phyloP scores from a whole-genome alignment of 2,329 filamentous ascomycete genomes.

The Harringtonia lauricola region DNA sequence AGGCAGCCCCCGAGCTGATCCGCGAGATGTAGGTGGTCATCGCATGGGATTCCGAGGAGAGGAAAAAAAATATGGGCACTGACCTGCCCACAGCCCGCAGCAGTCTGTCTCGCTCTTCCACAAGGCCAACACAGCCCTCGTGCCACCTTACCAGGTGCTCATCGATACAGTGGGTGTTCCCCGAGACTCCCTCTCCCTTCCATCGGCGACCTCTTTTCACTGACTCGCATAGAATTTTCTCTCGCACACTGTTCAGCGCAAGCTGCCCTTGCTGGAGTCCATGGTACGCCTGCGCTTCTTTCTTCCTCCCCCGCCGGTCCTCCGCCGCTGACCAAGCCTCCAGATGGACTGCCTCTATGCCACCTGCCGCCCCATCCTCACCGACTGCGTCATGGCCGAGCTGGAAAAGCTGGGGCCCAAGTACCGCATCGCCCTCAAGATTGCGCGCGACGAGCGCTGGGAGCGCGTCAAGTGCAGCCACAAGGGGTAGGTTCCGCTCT shows the following conservation, averaged over 20 bases:
- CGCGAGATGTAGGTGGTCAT: slow-evolving; percentile 10
- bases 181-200: background rate
- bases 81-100: slow-evolving; percentile 9
- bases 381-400: slow-evolving; percentile 65
- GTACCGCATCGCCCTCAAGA: slow-evolving; percentile 74
- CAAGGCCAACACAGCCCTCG: slow-evolving; percentile 14
- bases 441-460: slow-evolving; percentile 84
- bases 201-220: background rate
- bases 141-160: slow-evolving; percentile 15
- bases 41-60: background rate
- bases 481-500: slow-evolving; percentile 43
- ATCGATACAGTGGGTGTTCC: slow-evolving; percentile 12
- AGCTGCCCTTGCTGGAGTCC: slow-evolving; percentile 74
- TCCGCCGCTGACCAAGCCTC: slow-evolving; percentile 31
- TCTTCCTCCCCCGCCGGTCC: no score
- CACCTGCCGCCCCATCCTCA: slow-evolving; percentile 82
- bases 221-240: slow-evolving; percentile 54
- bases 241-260: slow-evolving; percentile 75
- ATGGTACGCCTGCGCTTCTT: slow-evolving; percentile 60
- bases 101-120: slow-evolving; percentile 14
- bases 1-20: slow-evolving; percentile 10
- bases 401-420: slow-evolving; percentile 82
- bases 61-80: background rate
- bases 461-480: slow-evolving; percentile 80
- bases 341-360: slow-evolving; percentile 92